Evolutionary conservation across 2,329 filamentous ascomycete species (phyloP), one percentile per base, ranked within the genome.

Genomic region (Nemania diffusa): DNA sequence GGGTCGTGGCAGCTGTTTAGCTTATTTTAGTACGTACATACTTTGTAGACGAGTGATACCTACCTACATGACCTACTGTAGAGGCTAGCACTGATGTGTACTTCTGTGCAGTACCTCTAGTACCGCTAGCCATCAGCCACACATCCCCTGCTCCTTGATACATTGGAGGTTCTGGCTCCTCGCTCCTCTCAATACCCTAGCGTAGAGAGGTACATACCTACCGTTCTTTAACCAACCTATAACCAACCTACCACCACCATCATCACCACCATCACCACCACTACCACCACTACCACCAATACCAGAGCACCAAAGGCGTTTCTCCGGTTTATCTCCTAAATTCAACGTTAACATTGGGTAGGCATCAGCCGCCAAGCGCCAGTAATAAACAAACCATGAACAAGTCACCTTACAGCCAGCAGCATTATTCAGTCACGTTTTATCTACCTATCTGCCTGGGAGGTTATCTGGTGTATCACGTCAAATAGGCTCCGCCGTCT

Each of bases 301-400:
- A 15, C 20, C 22, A 50, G 20, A 50, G n/a, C 5, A 27, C 66
- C 55, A 59, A 62, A 64, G 67, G 69, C 69, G 53, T 64, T 71
- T 71, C 64, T 71, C 64, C 69, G 69, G 69, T 67, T 71, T 60
- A 67, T 71, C 63, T 64, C 67, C 63, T 52, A 65, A 58, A 9
- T 44, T 57, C 51, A 42, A 59, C 56, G 57, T 48, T 59, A 32
- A 55, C 58, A 65, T 69, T 69, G 62, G 60, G 40, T 48, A 57
- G 59, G 29, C 60, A 56, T 48, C 66, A 60, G 55, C 55, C 58
- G 58, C 63, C 66, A 69, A 70, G 61, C 63, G 63, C 66, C 63
- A 57, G 73, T 71, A 64, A 64, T 51, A 71, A 22, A 61, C 67
- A 53, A 40, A 51, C 32, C 42, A 37, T 57, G 24, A 57, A 56